Percentiles rank a stretch among this genome's conserved stretches.
Conservation (phyloP, 1,284 basidiomycete species). For the Kwoniella shivajii region DNA sequence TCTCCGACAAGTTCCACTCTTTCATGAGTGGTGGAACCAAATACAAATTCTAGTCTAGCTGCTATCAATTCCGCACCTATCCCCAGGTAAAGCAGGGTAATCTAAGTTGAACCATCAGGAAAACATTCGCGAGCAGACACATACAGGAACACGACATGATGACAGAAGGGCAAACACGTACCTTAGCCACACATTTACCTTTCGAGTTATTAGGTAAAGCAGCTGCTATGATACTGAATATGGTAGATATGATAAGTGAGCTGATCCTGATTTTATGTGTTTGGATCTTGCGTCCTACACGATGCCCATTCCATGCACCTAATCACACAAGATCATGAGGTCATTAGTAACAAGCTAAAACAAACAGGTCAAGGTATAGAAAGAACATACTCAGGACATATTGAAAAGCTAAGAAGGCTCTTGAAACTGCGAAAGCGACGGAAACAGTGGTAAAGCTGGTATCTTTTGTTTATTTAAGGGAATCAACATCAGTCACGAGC, state of each 20-base stretch:
- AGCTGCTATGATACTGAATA: slow-evolving; percentile 20
- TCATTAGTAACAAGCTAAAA: no score
- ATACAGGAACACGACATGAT: slow-evolving; percentile 2
- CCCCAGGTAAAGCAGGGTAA: slow-evolving; percentile 31
- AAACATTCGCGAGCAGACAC: no score
- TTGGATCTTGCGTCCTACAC: slow-evolving; percentile 21
- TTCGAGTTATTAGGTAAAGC: slow-evolving; percentile 15
- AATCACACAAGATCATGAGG: no score
- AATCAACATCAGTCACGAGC: no score
- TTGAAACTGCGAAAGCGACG: no score
- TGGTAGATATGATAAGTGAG: slow-evolving; percentile 16
- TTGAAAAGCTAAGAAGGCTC: no score
- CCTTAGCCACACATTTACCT: slow-evolving; percentile 18
- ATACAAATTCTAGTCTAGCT: background rate
- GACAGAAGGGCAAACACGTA: slow-evolving; percentile 6
- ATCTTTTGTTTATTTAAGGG: no score
- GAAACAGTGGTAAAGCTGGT: no score
- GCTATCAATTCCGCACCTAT: slow-evolving; percentile 23
- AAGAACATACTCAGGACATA: no score
- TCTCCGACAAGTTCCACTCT: slow-evolving; percentile 1
- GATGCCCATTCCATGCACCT: no score
- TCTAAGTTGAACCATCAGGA: slow-evolving; percentile 3
- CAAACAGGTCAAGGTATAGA: no score
- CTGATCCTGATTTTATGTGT: background rate
- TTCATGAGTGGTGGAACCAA: background rate